Conservation (phyloP, 2,329 filamentous ascomycete species). For the Madurella fahalii region DNA sequence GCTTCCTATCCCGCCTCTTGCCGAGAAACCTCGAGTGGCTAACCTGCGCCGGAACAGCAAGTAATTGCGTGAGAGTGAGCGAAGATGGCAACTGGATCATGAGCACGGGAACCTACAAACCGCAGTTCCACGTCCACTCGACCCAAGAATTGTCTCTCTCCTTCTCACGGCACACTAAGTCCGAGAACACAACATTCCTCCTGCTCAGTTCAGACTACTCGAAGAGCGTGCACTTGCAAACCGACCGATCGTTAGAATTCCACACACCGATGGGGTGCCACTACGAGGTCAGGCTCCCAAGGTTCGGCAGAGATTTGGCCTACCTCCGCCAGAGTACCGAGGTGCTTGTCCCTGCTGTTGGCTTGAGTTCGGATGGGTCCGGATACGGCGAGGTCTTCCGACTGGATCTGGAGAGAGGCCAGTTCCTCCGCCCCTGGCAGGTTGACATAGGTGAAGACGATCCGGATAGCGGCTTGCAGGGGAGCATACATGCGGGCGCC, state of each 20-base stretch:
- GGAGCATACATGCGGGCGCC: constrained; percentile 76
- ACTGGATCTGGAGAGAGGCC: constrained; percentile 83
- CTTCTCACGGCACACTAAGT: constrained; percentile 85
- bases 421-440: constrained; percentile 93
- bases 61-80: constrained; percentile 80
- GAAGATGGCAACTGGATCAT: constrained; percentile 97
- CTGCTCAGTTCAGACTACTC: constrained; percentile 87
- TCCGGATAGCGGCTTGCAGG: constrained; percentile 70
- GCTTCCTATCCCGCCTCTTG: neutral
- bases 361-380: constrained; percentile 69
- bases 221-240: constrained; percentile 90
- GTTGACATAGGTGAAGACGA: constrained; percentile 87
- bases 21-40: constrained; percentile 3
- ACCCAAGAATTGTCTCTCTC: constrained; percentile 91
- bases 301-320: constrained; percentile 85
- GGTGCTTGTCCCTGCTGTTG: constrained; percentile 80
- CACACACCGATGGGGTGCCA: constrained; percentile 86
- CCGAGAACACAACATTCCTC: constrained; percentile 85
- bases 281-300: constrained; percentile 81
- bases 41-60: constrained; percentile 48
- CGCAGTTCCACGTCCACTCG: constrained; percentile 88
- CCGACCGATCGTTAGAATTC: constrained; percentile 86
- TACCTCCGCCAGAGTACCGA: constrained; percentile 69
- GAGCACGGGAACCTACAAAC: constrained; percentile 76
- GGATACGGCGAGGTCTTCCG: constrained; percentile 86